A percentile compares a stretch with the other conserved stretches of the same genome.
These are phyloP conservation scores for Apiotrichum domesticum DNA, from an alignment of 1,284 basidiomycete genomes.

Conservation along the genomic window DNA sequence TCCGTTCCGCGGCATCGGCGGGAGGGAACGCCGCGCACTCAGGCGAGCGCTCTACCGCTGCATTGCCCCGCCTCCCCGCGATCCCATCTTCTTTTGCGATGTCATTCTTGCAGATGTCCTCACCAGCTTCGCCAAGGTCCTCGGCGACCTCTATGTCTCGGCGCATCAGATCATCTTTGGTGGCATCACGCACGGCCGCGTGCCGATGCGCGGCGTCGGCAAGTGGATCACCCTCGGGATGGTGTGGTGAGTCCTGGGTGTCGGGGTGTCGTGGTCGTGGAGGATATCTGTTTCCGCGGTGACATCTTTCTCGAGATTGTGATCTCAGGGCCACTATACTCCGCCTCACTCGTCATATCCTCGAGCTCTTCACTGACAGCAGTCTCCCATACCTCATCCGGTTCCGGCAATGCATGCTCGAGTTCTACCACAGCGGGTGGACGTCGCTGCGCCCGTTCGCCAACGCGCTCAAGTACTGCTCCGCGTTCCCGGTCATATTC, in stretches of 20 bases:
- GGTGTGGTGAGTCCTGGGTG: conserved; percentile 62
- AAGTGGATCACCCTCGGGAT: conserved; percentile 72
- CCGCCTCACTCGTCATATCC: too few relatives aligned
- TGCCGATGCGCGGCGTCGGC: conserved; percentile 57
- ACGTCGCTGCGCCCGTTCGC: conserved; percentile 67
- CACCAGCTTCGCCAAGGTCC: conserved; percentile 92
- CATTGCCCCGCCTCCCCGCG: conserved; percentile 58
- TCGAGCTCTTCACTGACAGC: conserved; percentile 2
- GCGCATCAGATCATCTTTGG: conserved; percentile 63
- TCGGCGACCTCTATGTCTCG: conserved; percentile 90
- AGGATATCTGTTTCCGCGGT: too few relatives aligned
- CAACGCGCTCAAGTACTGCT: conserved; percentile 95
- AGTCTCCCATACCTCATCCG: conserved; percentile 88
- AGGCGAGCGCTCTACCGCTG: conserved; percentile 68
- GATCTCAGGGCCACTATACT: neutral
- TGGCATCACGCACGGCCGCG: conserved; percentile 62
- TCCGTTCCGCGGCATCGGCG: conserved; percentile 62
- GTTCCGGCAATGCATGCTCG: conserved; percentile 85
- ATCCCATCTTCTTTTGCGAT: conserved; percentile 77
- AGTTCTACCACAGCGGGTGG: conserved; percentile 66
- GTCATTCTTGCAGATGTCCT: conserved; percentile 92
- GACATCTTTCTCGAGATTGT: neutral
- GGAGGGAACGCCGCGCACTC: conserved; percentile 66
- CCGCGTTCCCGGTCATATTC: conserved; percentile 95
- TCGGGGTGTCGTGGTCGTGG: too few relatives aligned